Evolutionary conservation across 139 green algal genomes (phyloP).

Genomic region (Chlamydomonas sphaeroides): DNA sequence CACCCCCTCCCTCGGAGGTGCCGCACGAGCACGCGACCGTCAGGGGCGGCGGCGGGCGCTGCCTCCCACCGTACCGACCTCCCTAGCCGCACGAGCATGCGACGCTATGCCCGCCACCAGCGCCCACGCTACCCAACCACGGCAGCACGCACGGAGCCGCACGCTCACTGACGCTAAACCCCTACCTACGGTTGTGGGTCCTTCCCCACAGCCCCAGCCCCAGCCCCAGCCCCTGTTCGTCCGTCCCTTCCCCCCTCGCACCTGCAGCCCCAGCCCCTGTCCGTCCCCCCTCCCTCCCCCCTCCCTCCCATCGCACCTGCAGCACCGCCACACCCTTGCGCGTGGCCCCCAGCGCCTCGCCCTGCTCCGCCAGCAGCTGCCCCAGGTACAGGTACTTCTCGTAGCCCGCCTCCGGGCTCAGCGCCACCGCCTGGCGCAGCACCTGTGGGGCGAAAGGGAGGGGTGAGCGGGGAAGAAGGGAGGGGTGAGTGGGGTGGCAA

Average conservation of each 20-base stretch:
- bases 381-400: constrained; percentile 95
- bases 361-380: constrained; percentile 64
- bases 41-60: too few relatives aligned
- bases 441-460: constrained; percentile 37
- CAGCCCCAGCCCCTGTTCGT: background rate
- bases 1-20: too few relatives aligned
- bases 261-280: background rate
- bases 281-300: constrained; percentile 20
- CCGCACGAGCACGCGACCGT: too few relatives aligned
- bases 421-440: constrained; percentile 61
- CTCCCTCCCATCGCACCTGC: constrained; percentile 36
- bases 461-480: background rate
- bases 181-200: too few relatives aligned
- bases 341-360: constrained; percentile 25
- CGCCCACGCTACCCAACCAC: too few relatives aligned
- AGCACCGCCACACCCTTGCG: constrained; percentile 57
- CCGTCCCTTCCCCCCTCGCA: background rate
- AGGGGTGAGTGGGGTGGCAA: too few relatives aligned
- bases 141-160: too few relatives aligned
- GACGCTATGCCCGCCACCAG: too few relatives aligned
- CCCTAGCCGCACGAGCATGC: too few relatives aligned
- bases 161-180: too few relatives aligned
- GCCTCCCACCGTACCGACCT: too few relatives aligned
- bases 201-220: too few relatives aligned
- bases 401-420: constrained; percentile 74